Percentiles rank a stretch among this genome's conserved stretches.
phyloP scores from a whole-genome alignment of 768 basidiomycete species.

The Tricholoma sp. region DNA sequence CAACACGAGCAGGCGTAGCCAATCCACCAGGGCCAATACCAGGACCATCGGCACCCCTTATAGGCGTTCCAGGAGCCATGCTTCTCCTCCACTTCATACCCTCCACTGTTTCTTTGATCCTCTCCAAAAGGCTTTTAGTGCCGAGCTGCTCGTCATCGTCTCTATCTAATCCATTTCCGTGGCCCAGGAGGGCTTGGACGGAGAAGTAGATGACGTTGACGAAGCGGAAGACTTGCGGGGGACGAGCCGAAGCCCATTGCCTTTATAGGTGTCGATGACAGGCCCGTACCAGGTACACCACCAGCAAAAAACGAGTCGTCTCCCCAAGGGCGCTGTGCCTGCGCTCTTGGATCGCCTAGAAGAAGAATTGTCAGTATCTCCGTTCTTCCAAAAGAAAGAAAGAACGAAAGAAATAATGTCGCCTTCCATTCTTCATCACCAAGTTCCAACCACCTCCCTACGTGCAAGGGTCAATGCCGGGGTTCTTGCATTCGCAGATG shows the following conservation, averaged over 20 bases:
- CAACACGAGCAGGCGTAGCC: conserved; percentile 2
- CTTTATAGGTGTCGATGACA: conserved; percentile 11
- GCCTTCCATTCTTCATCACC: conserved; percentile 46
- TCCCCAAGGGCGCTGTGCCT: conserved; percentile 50
- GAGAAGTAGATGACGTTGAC: conserved; percentile 2
- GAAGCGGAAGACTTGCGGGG: conserved; percentile 16
- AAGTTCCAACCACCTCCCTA: conserved; percentile 23
- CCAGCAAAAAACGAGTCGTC: conserved; percentile 47
- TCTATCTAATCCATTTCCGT: conserved; percentile 12
- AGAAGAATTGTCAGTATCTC: conserved; percentile 1
- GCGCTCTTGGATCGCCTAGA: too few species aligned
- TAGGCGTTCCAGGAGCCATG: conserved; percentile 19
- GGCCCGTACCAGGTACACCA: conserved; percentile 48
- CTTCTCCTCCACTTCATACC: too few species aligned
- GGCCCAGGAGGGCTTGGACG: conserved; percentile 11
- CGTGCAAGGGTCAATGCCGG: conserved; percentile 4
- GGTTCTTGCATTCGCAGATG: conserved; percentile 7
- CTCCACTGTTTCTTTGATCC: too few species aligned
- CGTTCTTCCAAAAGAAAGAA: background rate
- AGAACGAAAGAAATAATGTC: background rate
- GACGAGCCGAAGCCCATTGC: conserved; percentile 6
- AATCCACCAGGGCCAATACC: background rate
- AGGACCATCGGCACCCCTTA: background rate
- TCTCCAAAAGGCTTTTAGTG: conserved; percentile 38
- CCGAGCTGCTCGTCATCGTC: conserved; percentile 31